Evolutionary conservation across 768 basidiomycete species (phyloP).

Genomic region (Amanita subjunquillea): DNA sequence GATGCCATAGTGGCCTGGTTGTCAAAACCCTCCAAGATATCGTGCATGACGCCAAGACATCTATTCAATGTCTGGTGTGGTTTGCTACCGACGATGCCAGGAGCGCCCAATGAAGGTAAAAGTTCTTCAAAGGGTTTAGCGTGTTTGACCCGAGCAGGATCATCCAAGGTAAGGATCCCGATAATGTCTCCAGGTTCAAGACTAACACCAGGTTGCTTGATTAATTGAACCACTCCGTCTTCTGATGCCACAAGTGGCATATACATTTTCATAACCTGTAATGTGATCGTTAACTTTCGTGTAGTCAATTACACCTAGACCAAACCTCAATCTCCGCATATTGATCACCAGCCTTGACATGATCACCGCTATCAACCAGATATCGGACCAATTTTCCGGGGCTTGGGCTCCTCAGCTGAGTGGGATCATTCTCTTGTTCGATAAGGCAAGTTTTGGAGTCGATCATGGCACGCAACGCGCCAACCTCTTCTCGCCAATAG

Average conservation of each 20-base stretch:
- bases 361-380: conserved; percentile 95
- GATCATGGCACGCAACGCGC: conserved; percentile 83
- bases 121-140: conserved; percentile 97
- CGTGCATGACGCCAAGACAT: conserved; percentile 68
- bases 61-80: conserved; percentile 77
- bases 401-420: conserved; percentile 89
- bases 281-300: background rate
- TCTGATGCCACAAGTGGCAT: conserved; percentile 95
- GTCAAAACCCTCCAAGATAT: conserved; percentile 95
- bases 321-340: conserved; percentile 96
- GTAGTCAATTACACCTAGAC: background rate
- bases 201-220: conserved; percentile 97
- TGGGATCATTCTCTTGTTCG: conserved; percentile 99
- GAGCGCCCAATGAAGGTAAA: conserved; percentile 78
- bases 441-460: conserved; percentile 98
- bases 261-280: conserved; percentile 97
- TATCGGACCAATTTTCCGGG: conserved; percentile 94
- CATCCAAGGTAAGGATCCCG: conserved; percentile 92
- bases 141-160: conserved; percentile 93
- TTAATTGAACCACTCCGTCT: conserved; percentile 88
- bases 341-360: conserved; percentile 91
- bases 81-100: conserved; percentile 80
- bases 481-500: conserved; percentile 98
- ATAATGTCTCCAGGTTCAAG: conserved; percentile 96
- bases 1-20: conserved; percentile 86